Conservation (phyloP, 768 basidiomycete species). For the Porpolomopsis calyptriformis region DNA sequence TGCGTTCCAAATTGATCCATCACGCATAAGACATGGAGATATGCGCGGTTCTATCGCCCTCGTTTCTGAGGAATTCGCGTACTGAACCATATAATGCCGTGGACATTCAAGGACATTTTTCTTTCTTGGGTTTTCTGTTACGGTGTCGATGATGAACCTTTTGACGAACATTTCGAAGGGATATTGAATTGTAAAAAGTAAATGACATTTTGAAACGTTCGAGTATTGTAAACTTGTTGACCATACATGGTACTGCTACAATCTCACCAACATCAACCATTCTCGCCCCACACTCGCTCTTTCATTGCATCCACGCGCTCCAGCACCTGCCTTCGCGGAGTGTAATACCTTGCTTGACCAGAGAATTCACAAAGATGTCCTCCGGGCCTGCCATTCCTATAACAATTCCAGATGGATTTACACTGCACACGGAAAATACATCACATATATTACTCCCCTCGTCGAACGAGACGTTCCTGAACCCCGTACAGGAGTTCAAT, state of each 20-base stretch:
- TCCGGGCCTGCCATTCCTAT: constrained; percentile 15
- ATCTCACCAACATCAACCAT: no score
- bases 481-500: constrained; percentile 98
- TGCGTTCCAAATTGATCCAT: constrained; percentile 47
- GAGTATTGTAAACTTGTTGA: no score
- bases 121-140: neutral
- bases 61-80: constrained; percentile 60
- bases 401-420: constrained; percentile 60
- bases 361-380: neutral
- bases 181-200: neutral
- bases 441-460: constrained; percentile 65
- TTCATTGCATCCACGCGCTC: no score
- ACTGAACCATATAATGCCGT: constrained; percentile 30
- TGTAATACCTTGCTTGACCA: neutral
- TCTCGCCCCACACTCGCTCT: no score
- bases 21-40: constrained; percentile 42
- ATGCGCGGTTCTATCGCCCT: constrained; percentile 48
- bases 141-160: no score
- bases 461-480: constrained; percentile 82
- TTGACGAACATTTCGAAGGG: neutral
- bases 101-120: neutral
- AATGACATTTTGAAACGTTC: no score
- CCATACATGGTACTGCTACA: no score
- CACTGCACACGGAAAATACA: constrained; percentile 72
- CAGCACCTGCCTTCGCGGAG: neutral